phyloP scores from a whole-genome alignment of 768 basidiomycete species.

The Psilocybe subaeruginosa region DNA sequence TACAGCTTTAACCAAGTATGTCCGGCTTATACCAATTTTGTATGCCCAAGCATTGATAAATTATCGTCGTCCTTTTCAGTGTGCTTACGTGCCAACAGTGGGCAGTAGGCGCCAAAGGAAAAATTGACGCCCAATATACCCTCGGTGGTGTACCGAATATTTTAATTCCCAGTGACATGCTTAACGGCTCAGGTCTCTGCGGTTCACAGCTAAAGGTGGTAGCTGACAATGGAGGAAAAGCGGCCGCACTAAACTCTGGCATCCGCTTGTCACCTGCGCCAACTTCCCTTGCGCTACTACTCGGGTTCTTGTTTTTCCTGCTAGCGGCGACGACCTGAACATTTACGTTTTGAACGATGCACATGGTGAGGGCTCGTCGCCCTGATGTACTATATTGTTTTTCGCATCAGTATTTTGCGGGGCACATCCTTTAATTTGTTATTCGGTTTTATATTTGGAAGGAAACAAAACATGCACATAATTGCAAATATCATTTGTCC shows the following conservation, averaged over 20 bases:
- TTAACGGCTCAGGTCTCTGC: conserved; percentile 43
- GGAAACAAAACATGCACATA: not conserved
- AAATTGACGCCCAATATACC: conserved; percentile 62
- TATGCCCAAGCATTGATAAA: not conserved
- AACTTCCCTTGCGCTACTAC: conserved; percentile 3
- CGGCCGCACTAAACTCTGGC: conserved; percentile 18
- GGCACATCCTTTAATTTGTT: not conserved
- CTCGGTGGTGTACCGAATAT: conserved; percentile 64
- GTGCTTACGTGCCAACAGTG: conserved; percentile 69
- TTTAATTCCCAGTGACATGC: conserved; percentile 44
- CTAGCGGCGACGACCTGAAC: not conserved
- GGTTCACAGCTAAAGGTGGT: conserved; percentile 24
- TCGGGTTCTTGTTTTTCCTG: conserved; percentile 4
- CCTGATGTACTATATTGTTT: not conserved
- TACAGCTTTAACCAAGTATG: conserved; percentile 61
- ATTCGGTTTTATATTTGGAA: not conserved
- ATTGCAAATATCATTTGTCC: not conserved
- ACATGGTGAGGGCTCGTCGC: not conserved
- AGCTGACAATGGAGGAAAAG: conserved; percentile 25
- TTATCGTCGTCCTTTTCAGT: conserved; percentile 31
- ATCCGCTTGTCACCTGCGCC: conserved; percentile 2
- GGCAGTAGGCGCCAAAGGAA: conserved; percentile 68
- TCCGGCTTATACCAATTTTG: conserved; percentile 5
- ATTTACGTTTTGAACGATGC: not conserved
- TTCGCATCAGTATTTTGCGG: not conserved